Conservation (phyloP, 257 asterid species). For the Lycium ferocissimum region DNA sequence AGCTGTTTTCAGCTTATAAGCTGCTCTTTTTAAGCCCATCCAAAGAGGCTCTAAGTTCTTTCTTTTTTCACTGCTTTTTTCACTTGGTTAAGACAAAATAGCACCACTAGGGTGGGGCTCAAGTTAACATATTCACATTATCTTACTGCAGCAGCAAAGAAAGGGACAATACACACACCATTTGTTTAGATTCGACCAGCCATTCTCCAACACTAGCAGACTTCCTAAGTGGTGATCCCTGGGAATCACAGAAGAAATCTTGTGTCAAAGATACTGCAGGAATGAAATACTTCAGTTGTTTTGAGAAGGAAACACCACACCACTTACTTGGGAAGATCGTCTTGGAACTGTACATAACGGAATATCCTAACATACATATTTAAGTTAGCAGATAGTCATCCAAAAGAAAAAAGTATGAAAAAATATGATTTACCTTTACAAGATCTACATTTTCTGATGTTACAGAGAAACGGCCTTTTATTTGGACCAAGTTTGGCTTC, state of each 20-base stretch:
- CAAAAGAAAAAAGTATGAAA: conserved; percentile 32
- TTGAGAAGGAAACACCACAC: conserved; percentile 34
- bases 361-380: conserved; percentile 70
- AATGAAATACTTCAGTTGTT: conserved; percentile 36
- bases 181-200: conserved; percentile 76
- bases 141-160: conserved; percentile 31
- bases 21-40: too few species aligned
- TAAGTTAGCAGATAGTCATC: conserved; percentile 52
- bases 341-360: conserved; percentile 75
- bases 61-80: neutral
- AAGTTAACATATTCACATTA: conserved; percentile 31
- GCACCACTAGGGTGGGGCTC: conserved; percentile 24
- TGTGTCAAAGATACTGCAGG: conserved; percentile 38
- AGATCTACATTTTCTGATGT: conserved; percentile 99
- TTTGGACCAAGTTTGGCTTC: conserved; percentile 86
- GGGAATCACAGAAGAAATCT: conserved; percentile 43
- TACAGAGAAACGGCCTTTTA: conserved; percentile 97
- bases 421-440: conserved; percentile 70
- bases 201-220: conserved; percentile 96
- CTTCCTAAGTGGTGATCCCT: conserved; percentile 91
- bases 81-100: conserved; percentile 6
- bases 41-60: too few species aligned
- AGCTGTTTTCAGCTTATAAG: too few species aligned
- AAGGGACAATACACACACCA: conserved; percentile 57
- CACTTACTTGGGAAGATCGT: conserved; percentile 77